Percentiles rank a stretch among this genome's conserved stretches.
Conservation (phyloP, 805 yeast species). For the Candida insectorum region DNA sequence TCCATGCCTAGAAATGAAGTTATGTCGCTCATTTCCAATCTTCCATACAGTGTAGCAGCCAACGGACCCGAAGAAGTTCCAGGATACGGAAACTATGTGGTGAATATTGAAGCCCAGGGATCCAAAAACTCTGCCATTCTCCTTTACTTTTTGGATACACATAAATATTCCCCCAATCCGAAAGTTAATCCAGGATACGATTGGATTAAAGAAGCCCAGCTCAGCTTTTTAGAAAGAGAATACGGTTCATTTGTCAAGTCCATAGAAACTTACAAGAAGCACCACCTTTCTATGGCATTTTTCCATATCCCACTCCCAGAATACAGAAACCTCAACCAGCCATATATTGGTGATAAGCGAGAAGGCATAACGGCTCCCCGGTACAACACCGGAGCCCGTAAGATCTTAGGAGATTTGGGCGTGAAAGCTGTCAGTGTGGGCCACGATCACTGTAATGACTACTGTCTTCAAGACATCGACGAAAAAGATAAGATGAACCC, state of each 20-base stretch:
- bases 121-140: constrained; percentile 38
- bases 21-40: constrained; percentile 49
- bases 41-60: constrained; percentile 68
- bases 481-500: constrained; percentile 5
- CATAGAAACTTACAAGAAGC: constrained; percentile 31
- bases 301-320: constrained; percentile 95
- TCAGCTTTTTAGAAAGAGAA: constrained; percentile 49
- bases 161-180: constrained; percentile 67
- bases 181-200: constrained; percentile 77
- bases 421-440: constrained; percentile 80
- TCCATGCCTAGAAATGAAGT: constrained; percentile 56
- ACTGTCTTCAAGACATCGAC: constrained; percentile 59
- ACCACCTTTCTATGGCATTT: constrained; percentile 77
- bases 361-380: constrained; percentile 82
- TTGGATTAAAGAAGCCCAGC: constrained; percentile 72
- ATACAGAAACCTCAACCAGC: constrained; percentile 48
- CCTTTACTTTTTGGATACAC: constrained; percentile 81
- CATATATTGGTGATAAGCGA: constrained; percentile 56
- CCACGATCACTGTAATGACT: constrained; percentile 95
- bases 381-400: constrained; percentile 64
- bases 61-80: constrained; percentile 64
- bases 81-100: constrained; percentile 81
- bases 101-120: constrained; percentile 42
- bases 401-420: constrained; percentile 58
- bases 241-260: constrained; percentile 20